Conservation (phyloP, 306 rosid genomes). For the Cucurbita argyrosperma region DNA sequence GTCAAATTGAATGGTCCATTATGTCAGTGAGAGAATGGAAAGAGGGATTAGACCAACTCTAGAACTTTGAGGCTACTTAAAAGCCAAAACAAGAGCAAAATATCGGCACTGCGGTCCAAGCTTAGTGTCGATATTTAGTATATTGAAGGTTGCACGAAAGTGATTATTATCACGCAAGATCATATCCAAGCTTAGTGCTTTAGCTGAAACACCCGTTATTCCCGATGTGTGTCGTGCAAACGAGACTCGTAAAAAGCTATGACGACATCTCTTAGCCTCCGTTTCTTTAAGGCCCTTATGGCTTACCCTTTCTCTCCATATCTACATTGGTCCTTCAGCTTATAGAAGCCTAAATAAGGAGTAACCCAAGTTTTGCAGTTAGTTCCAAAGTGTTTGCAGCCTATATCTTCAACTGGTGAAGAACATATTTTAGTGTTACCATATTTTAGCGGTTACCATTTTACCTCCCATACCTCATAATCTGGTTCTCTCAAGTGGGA, state of each 20-base stretch:
- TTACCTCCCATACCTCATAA: conserved; percentile 39
- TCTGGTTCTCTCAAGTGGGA: conserved; percentile 52
- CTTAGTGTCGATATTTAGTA: too few species aligned
- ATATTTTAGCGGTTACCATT: too few species aligned
- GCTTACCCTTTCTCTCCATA: too few species aligned
- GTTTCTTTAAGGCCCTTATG: neutral
- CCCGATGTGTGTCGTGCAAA: neutral
- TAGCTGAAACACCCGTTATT: neutral
- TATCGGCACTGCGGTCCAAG: too few species aligned
- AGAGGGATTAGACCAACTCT: too few species aligned
- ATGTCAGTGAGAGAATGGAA: too few species aligned
- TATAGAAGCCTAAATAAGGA: neutral
- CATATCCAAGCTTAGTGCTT: neutral
- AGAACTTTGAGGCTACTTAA: too few species aligned
- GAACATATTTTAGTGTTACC: neutral
- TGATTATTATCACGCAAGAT: neutral
- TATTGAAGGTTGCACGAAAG: neutral
- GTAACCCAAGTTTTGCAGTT: neutral
- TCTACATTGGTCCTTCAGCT: neutral
- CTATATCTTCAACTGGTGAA: neutral
- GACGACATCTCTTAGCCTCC: neutral
- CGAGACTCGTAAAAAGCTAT: neutral
- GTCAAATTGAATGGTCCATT: too few species aligned
- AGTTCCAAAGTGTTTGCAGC: neutral
- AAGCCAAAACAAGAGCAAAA: too few species aligned